Base-by-base conservation (phyloP, 2,329 filamentous ascomycete genomes). In the Raffaelea albimanens region DNA sequence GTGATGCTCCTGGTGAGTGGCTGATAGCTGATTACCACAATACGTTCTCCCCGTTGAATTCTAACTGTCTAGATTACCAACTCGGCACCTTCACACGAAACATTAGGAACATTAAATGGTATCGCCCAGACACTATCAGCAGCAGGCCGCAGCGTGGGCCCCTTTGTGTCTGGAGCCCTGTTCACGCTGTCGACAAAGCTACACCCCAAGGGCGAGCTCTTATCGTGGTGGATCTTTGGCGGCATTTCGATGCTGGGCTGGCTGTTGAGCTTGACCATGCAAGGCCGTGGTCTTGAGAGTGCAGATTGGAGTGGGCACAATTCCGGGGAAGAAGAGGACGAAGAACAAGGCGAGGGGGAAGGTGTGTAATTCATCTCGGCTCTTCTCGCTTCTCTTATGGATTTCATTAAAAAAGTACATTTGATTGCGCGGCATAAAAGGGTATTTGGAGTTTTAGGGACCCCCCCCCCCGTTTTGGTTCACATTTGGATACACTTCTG, bases 91-190 rank as follows among this genome's bases (percentile, higher is more conserved):
- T 88, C 90, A 8, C 79, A 91, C 62, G 82, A 85, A 5, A 89
- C 87, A 1, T 76, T 98, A 0, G 93, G 93, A 3, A 89, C 87
- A 0, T 73, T 98, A 22, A 96, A 98, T 59, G 93, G 93, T 10
- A 76, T 97, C 29, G 93, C 93, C 0, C 93, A 98, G 64, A 95
- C 89, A 0, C 78, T 98, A 0, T 95, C 88, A 0, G 93, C 93
- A 0, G 87, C 87, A 0, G 93, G 93, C 9, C 82, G 93, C 50
- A 89, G 90, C 40, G 77, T 88, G 0, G 93, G 93, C 0, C 93
- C 93, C 0, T 90, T 97, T 55, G 70, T 95, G 0, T 93, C 89
- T 0, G 93, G 93, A 0, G 82, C 82, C 0, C 70, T 98, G 0
- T 98, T 95, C 63, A 87, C 87, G 0, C 69, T 91, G 1, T 83